Percentiles rank a stretch among this genome's conserved stretches.
These are phyloP conservation scores for Podaxis sp. DNA, from an alignment of 768 basidiomycete species.

Conservation along the genomic window DNA sequence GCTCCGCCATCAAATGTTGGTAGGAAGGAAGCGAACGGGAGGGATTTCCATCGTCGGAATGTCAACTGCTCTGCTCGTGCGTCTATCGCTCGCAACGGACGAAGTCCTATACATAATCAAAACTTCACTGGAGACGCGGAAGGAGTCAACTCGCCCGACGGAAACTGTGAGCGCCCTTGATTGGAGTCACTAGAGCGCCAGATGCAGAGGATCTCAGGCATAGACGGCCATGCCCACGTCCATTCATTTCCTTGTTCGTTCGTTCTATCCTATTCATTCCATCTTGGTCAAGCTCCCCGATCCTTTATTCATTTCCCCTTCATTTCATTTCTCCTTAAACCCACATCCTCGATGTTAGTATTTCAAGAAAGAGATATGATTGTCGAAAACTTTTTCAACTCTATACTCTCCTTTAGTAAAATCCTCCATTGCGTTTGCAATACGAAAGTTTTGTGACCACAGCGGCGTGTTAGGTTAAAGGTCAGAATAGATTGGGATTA, in stretches of 20 bases:
- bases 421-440: not conserved
- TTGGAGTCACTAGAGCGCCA: constrained; percentile 38
- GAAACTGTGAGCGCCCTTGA: constrained; percentile 22
- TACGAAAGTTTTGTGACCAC: not conserved
- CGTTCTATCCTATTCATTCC: not conserved
- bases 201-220: constrained; percentile 31
- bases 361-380: constrained; percentile 3
- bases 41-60: not conserved
- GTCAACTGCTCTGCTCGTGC: not conserved
- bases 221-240: not conserved
- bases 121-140: constrained; percentile 20
- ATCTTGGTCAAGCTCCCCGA: not conserved
- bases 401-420: constrained; percentile 4
- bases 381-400: not conserved
- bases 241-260: not conserved
- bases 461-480: not conserved
- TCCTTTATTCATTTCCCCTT: constrained; percentile 4
- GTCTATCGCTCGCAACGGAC: constrained; percentile 8
- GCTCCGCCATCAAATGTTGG: not conserved
- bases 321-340: not conserved
- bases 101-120: constrained; percentile 6
- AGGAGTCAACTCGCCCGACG: constrained; percentile 21
- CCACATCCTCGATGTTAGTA: not conserved
- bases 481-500: not conserved
- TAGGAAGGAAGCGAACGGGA: constrained; percentile 4